Evolutionary conservation across 2,329 filamentous ascomycete genomes (phyloP).

Genomic region (Colletotrichum godetiae): DNA sequence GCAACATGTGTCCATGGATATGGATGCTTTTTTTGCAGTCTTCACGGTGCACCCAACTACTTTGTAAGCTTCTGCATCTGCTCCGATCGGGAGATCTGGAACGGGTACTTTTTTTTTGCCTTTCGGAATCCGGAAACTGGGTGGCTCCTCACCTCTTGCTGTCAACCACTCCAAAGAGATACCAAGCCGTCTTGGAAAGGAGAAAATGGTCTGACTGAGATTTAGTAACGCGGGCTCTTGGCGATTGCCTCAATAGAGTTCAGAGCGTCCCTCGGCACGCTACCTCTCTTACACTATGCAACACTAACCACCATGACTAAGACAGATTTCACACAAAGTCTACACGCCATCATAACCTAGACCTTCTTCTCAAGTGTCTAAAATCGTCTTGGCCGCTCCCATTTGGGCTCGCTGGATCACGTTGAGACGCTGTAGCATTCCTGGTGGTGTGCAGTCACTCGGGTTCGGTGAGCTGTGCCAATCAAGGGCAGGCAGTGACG

Average conservation of each 20-base stretch:
- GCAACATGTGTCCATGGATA: not conserved
- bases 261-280: not conserved
- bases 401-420: not conserved
- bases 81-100: not conserved
- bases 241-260: constrained; percentile 5
- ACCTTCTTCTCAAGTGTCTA: not conserved
- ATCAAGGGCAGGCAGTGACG: constrained; percentile 27
- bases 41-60: not conserved
- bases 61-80: not conserved
- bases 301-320: not conserved
- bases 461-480: not conserved
- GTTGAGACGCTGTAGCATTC: not conserved
- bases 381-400: constrained; percentile 6
- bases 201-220: not conserved
- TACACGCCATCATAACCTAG: not conserved
- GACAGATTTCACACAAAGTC: not conserved
- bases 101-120: not conserved
- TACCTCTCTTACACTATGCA: not conserved
- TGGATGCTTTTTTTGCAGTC: not conserved
- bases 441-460: not conserved
- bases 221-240: constrained; percentile 13
- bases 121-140: not conserved
- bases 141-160: not conserved
- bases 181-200: not conserved
- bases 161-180: not conserved